Evolutionary conservation across 441 rosid genomes (phyloP).

Genomic region (Pelargonium cotyledonis): DNA sequence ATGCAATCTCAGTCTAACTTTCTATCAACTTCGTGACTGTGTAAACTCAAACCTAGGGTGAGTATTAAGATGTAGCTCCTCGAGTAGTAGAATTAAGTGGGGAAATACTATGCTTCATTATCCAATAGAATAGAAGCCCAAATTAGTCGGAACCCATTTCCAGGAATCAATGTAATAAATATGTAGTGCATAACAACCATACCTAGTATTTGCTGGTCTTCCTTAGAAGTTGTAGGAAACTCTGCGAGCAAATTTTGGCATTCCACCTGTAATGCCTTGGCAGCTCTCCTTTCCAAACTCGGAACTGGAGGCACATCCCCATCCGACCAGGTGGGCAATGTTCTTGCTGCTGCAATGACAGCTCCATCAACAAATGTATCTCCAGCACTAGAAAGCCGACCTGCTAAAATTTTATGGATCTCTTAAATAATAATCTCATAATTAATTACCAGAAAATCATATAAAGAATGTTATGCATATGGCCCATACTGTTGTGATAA

Average conservation of each 20-base stretch:
- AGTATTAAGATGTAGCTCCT: too few relatives aligned
- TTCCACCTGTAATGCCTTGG: conserved; percentile 69
- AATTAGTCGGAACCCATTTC: not conserved
- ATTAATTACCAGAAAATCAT: not conserved
- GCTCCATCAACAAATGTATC: conserved; percentile 76
- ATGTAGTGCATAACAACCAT: conserved; percentile 5
- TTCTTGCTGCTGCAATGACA: conserved; percentile 78
- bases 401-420: conserved; percentile 28
- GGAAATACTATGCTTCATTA: not conserved
- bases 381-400: conserved; percentile 32
- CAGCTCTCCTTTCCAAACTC: conserved; percentile 66
- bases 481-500: conserved; percentile 56
- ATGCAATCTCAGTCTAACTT: not conserved
- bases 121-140: not conserved
- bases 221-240: conserved; percentile 58
- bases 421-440: conserved; percentile 12
- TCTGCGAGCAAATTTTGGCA: conserved; percentile 58
- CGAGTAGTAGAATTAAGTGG: too few relatives aligned
- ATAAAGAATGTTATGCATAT: not conserved
- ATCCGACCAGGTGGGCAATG: conserved; percentile 82
- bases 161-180: not conserved
- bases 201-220: conserved; percentile 75
- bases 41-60: not conserved
- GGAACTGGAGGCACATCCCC: conserved; percentile 72
- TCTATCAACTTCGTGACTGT: not conserved